Base-by-base conservation (phyloP, 805 yeast species). In the Naumovozyma dairenensis region DNA sequence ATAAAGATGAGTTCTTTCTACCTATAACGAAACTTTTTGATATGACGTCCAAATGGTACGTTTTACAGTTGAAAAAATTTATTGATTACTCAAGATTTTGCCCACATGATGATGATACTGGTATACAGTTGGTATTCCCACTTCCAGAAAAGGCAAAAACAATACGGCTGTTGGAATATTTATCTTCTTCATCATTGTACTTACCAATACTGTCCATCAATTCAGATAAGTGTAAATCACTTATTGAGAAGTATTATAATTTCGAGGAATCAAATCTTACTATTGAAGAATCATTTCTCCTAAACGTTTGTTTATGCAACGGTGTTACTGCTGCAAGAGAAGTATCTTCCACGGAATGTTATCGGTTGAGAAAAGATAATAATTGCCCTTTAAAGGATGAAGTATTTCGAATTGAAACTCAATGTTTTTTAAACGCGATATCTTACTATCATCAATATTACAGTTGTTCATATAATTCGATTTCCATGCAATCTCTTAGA, bases 401-500 rank as follows among this genome's bases (percentile, higher is more conserved):
- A 3, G 14, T 29, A 19, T 24, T 31, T 13, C 16, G 13, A 4
- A n/a, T 38, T 15, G 60, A 56, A 29, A 38, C 43, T 5, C 28
- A 39, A 3, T 47, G 59, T 38, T 47, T 59, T 5, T 43, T 46
- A 6, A 66, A 65, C 40, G 51, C 72, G 0, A 45, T 72, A 6
- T 67, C 51, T 43, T 75, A 70, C 44, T 76, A 66, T 42, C 72
- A 70, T 42, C 15, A 29, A 8, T 13, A 15, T 5, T 20, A 16
- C 20, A 59, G 69, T 34, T 47, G 71, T 4, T 52, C 65, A 7
- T 54, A 68, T 1, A 48, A 65, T 24, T 65, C 71, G 39, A 77
- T 69, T 37, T 77, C 75, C 6, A 32, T 70, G 0, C 52, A 54
- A 28, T 63, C 74, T 2, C 51, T 74, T n/a, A 72, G 63, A 45